Base-by-base conservation (phyloP, 768 basidiomycete species). In the Hygrocybe coccinea region DNA sequence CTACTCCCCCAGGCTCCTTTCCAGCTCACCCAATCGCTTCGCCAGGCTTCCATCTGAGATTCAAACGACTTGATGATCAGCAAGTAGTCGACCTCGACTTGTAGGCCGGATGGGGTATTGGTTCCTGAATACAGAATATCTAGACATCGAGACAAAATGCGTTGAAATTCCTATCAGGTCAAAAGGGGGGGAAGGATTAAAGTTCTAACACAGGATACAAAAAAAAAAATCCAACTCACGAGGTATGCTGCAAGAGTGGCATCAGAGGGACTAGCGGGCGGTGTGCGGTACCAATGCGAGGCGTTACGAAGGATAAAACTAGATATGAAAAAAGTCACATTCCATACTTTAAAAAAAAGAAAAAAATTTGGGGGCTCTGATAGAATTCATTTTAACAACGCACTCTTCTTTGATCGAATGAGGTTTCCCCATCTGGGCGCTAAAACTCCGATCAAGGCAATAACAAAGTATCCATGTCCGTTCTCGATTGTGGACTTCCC, bases 351-450 rank as follows among this genome's bases (percentile, higher is more conserved):
- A 15, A 49, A 8, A 34, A 35, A 56, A 53, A 56, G 36, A 44
- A 56, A 52, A 57, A 47, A 44, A 4, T 21, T n/a, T 12, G 34
- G 37, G 22, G 41, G n/a, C 36, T 52, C 14, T 41, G 15, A 25
- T 52, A 37, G 38, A 60, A 58, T 58, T 58, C 39, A 45, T 25
- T 43, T 21, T 22, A 36, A 36, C 25, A 25, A 79, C 91, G 62
- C 66, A 93, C 91, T 99, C 95, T 71, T 97, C 95, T 66, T 87
- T 85, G 61, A 97, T 86, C 2, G 87, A 84, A 65, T 90, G 85
- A 3, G 95, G 95, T 72, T 97, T 97, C 43, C 95, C 95, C 92
- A 97, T 92, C 71, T 95, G 94, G 0, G 95, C 90, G 61, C 92
- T 91, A 56, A 88, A 80, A 62, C 93, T 95, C 58, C 92, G 79